Evolutionary conservation across 148 eudicot genomes (phyloP), one percentile per base, ranked within the genome.

Genomic region (Oxyria digyna): DNA sequence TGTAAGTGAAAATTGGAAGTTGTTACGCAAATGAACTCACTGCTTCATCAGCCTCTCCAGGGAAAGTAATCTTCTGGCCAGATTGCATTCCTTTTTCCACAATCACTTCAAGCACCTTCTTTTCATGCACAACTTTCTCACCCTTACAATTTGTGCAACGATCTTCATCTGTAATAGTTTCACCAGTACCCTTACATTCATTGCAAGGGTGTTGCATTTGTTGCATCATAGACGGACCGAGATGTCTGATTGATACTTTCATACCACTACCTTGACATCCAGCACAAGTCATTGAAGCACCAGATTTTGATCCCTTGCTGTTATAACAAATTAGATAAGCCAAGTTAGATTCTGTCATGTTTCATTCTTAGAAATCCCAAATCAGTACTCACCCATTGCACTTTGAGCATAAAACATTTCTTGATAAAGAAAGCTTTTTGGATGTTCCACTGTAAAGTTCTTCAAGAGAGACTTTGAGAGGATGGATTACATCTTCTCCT

Each of bases 81-180:
- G 84, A 74, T 29, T 81, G 90, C 95, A 88, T 88, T 20, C 95
- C 95, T 87, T 88, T 88, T 69, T 88, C 95, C 3, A 86, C 88
- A 42, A 57, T 6, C 0, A 84, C 91, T 74, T 88, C 95, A 23
- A 86, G 74, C 21, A 88, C 91, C 74, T 88, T 88, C 76, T 85
- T 88, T 72, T 85, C 86, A 59, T 70, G 82, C 33, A 74, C 82
- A 57, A 88, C 88, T 73, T 88, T 88, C 70, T 88, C 85, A 10
- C 91, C 95, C 67, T 86, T 88, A 74, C 96, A 88, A 69, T 79
- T 84, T 17, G 83, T 62, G 75, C 91, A 88, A 12, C 94, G 71
- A 52, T 88, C 94, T 59, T 80, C 85, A 13, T 85, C 90, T 1
- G 26, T 81, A 32, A 85, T 84, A 0, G 79, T 76, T 76, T 88